Evolutionary conservation across 331 rosid genomes (phyloP), one percentile per base, ranked within the genome.

Genomic region (Telfairia occidentalis): DNA sequence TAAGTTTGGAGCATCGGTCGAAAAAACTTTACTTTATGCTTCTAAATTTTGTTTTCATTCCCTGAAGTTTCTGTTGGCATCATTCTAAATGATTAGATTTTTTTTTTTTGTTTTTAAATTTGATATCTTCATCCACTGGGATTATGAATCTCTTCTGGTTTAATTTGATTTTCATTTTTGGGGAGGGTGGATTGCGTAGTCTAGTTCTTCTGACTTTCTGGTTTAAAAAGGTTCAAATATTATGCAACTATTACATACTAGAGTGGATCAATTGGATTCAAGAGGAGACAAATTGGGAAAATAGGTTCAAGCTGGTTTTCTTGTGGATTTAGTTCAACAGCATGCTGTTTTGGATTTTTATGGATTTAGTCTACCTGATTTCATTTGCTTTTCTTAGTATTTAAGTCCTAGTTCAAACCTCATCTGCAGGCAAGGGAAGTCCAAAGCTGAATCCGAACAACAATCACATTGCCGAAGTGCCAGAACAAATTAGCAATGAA

Each of bases 391-490:
- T 73, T 73, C 52, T 1, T 21, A 66, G 19, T 38, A 38, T 79
- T 57, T 64, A 11, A 58, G 52, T 49, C 42, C 8, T 38, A 23
- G 23, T 23, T 45, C 24, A 53, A 59, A 18, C 77, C 32, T 71
- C 79, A 46, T 35, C 55, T 86, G 85, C 70, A 92, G 98, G 80
- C 81, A 80, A 82, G 82, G 84, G 78, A 76, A 57, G 50, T 78
- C 21, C 76, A 32, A 84, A 78, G 76, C 7, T 40, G 48, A 79
- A 18, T 80, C 65, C 60, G 76, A 40, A 79, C 18, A 57, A 40
- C 76, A 66, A 54, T 58, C 79, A 69, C 10, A 15, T 11, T 32
- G 59, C 79, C 24, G 82, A 82, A 73, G 78, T 49, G 61, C 79
- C 84, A 64, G 83, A 79, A 73, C 60, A 45, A 69, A 77, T 46